Evolutionary conservation across 345 rosid species (phyloP), one percentile per base, ranked within the genome.

Genomic region (Aethionema arabicum): DNA sequence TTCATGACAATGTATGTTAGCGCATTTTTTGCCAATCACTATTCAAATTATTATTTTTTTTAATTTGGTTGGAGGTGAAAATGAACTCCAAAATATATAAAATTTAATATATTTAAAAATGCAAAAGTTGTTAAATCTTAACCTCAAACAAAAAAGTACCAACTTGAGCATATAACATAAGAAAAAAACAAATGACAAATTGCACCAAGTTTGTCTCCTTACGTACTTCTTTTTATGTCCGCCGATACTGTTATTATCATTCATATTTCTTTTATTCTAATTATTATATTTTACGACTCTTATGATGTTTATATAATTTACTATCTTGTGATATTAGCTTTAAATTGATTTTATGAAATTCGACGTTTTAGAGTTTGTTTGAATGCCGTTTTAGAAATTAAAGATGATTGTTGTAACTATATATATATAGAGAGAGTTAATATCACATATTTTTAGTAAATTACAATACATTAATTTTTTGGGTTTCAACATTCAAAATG

Each of bases 181-280:
- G 13, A 59, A 42, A 56, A 45, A 61, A 61, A 55, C 74, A 62
- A 55, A 55, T 37, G 58, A 55, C 63, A 55, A 32, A 38, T 69
- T 62, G 74, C 46, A 55, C 14, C 39, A 21, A 31, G 15, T 7
- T 47, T 69, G 68, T 55, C 58, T 69, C 37, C 51, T 21, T 46
- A 54, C 68, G 58, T 48, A 62, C 74, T 61, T 54, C 67, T 36
- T 61, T 21, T 69, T 27, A 52, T 59, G 36, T 59, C 41, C 38
- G 49, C 61, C 73, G 48, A 53, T 47, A 62, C 30, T 55, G 74
- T 69, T 55, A 8, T 56, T 32, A 12, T 62, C 68, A 69, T 21
- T 16, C 13, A 6, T 4, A 6, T 41, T 43, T 37, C 56, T 36
- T n/a, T 36, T n/a, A 3, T 51, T 29, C 12, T 8, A n/a, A 36